Conservation (phyloP, 2,329 filamentous ascomycete genomes). For the Purpureocillium lavendulum region DNA sequence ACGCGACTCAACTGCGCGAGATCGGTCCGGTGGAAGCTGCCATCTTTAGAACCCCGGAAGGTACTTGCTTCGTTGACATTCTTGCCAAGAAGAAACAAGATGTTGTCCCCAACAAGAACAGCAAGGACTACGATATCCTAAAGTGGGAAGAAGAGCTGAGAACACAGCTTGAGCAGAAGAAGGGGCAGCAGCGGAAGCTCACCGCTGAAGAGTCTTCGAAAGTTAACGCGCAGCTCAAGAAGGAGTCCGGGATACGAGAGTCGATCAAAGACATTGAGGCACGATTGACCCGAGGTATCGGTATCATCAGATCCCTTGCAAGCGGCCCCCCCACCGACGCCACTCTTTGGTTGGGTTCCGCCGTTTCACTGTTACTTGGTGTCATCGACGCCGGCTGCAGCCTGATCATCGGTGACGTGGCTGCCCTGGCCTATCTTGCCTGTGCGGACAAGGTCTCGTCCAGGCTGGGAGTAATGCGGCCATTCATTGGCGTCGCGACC, state of each 20-base stretch:
- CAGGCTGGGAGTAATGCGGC: slow-evolving; percentile 66
- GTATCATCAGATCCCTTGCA: slow-evolving; percentile 74
- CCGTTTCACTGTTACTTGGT: slow-evolving; percentile 64
- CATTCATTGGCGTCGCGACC: slow-evolving; percentile 82
- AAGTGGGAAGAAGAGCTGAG: slow-evolving; percentile 96
- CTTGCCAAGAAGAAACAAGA: slow-evolving; percentile 72
- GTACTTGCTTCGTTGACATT: slow-evolving; percentile 82
- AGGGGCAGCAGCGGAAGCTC: slow-evolving; percentile 83
- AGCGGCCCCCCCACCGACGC: slow-evolving; percentile 85
- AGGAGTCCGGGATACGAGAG: slow-evolving; percentile 71
- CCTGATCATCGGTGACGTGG: slow-evolving; percentile 70
- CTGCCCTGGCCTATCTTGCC: slow-evolving; percentile 69
- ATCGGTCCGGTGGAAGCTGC: slow-evolving; percentile 84
- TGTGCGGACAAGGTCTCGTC: slow-evolving; percentile 68
- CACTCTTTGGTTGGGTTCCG: slow-evolving; percentile 77
- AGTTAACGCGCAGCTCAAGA: slow-evolving; percentile 82
- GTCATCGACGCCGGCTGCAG: slow-evolving; percentile 74
- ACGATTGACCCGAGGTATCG: slow-evolving; percentile 72
- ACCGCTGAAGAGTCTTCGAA: slow-evolving; percentile 83
- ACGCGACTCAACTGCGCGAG: slow-evolving; percentile 57
- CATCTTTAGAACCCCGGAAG: slow-evolving; percentile 86
- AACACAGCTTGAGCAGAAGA: slow-evolving; percentile 83
- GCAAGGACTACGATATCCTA: slow-evolving; percentile 88
- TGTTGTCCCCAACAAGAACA: slow-evolving; percentile 71
- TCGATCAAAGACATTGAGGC: slow-evolving; percentile 63